phyloP scores from a whole-genome alignment of 2,329 filamentous ascomycete species.

The Verticillium nonalfalfae region DNA sequence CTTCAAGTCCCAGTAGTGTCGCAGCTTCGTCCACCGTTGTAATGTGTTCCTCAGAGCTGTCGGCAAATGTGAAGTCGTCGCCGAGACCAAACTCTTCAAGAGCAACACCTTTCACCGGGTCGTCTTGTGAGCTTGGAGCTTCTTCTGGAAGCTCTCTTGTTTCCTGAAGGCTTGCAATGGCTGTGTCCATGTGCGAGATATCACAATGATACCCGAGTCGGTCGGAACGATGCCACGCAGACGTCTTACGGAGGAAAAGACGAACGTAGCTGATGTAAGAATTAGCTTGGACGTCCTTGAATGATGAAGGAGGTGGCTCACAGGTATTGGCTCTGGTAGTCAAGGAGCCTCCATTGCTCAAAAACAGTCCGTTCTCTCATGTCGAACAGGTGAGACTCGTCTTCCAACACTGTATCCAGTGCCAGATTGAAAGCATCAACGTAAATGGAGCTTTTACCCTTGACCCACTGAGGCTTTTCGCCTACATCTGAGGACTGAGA shows the following conservation, averaged over 20 bases:
- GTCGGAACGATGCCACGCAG: conserved; percentile 80
- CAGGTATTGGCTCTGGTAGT: conserved; percentile 87
- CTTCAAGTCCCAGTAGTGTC: conserved; percentile 74
- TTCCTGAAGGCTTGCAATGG: conserved; percentile 59
- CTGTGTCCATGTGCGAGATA: conserved; percentile 64
- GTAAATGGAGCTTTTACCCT: conserved; percentile 83
- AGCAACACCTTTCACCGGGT: conserved; percentile 21
- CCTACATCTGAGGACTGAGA: conserved; percentile 36
- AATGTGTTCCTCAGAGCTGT: conserved; percentile 68
- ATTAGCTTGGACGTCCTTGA: not conserved
- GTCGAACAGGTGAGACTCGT: conserved; percentile 85
- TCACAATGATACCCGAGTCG: conserved; percentile 77
- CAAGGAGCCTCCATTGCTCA: conserved; percentile 61
- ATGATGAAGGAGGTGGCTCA: conserved; percentile 35
- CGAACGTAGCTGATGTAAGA: conserved; percentile 70
- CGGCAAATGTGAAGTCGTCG: conserved; percentile 68
- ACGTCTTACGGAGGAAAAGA: conserved; percentile 86
- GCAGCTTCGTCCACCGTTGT: conserved; percentile 77
- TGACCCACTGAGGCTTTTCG: conserved; percentile 51
- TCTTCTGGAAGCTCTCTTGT: conserved; percentile 44
- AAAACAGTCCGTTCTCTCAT: conserved; percentile 74
- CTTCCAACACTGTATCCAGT: conserved; percentile 79
- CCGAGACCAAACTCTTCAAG: conserved; percentile 40
- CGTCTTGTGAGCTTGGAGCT: conserved; percentile 11
- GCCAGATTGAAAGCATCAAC: conserved; percentile 96